Evolutionary conservation across 305 asterid genomes (phyloP), one percentile per base, ranked within the genome.

Genomic region (Lippia alba): DNA sequence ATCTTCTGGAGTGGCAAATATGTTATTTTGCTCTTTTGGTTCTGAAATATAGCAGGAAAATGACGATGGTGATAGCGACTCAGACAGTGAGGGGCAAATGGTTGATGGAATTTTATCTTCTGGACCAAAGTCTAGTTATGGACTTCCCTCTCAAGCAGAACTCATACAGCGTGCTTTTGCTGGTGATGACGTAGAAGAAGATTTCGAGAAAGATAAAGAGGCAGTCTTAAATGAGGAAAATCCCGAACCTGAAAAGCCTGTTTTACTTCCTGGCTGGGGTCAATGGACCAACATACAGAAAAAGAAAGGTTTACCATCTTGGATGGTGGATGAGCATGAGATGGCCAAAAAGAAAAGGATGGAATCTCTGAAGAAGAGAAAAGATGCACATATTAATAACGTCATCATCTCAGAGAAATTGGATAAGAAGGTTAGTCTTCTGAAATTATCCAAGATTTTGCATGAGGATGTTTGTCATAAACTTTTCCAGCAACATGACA

Each of bases 191-290:
- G 97, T 94, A 24, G 94, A 87, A 77, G 99, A 86, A 67, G 91
- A 86, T 20, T 94, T 94, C 71, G 86, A 80, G 77, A 92, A 89
- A 75, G 96, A 88, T 69, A 94, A 94, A 80, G 86, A 87, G 45
- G 96, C 83, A 12, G 75, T 84, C 45, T 73, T 91, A 83, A 82
- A 87, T 61, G 94, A 86, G 81, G 99, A 94, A 86, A 83, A 82
- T 73, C 99, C 98, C 17, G 88, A 88, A 73, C 98, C 96, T 8
- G 99, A 94, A 67, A 82, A 90, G 74, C 99, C 96, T 0, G 75
- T 79, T 45, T 66, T 88, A 59, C 79, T 94, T 73, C 98, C 96
- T 67, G 99, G 99, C 34, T 94, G 99, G 99, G 99, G 99, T 60
- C 99, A 90, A 50, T 94, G 99, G 99, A 86, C 99, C 48, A 64